Evolutionary conservation across 169 alveolate species (phyloP).

Genomic region (Cryptosporidium viatorum): DNA sequence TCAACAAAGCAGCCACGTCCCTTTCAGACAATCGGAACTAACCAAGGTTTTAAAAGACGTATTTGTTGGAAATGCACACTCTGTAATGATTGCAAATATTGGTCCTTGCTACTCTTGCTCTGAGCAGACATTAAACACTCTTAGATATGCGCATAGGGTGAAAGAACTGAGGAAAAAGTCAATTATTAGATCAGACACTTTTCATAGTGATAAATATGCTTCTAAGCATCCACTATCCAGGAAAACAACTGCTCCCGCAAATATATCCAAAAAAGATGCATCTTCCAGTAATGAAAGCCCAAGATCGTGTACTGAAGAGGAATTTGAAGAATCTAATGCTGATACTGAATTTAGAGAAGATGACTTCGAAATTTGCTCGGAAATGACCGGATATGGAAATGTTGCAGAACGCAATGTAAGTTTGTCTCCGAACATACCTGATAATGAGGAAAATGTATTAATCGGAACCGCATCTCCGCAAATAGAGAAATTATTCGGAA

Average conservation of each 20-base stretch:
- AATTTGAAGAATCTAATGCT: slow-evolving; percentile 43
- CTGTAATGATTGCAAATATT: slow-evolving; percentile 98
- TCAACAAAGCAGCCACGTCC: slow-evolving; percentile 96
- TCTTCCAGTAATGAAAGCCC: slow-evolving; percentile 64
- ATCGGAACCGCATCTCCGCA: slow-evolving; percentile 18
- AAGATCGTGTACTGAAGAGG: slow-evolving; percentile 57
- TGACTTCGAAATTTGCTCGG: slow-evolving; percentile 26
- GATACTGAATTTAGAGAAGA: slow-evolving; percentile 48
- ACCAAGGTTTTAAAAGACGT: slow-evolving; percentile 95
- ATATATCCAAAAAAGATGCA: slow-evolving; percentile 26
- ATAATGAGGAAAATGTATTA: not conserved
- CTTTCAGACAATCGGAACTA: slow-evolving; percentile 97
- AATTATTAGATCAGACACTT: slow-evolving; percentile 67
- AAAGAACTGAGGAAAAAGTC: slow-evolving; percentile 90
- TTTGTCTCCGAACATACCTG: not conserved
- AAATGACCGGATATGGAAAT: not conserved
- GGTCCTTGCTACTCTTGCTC: slow-evolving; percentile 96
- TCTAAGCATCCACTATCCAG: slow-evolving; percentile 10
- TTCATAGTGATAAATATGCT: slow-evolving; percentile 48
- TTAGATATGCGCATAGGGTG: slow-evolving; percentile 97
- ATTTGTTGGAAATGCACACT: slow-evolving; percentile 95
- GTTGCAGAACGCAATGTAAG: not conserved
- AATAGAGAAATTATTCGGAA: slow-evolving; percentile 46
- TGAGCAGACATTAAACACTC: slow-evolving; percentile 98
- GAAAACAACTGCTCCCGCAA: slow-evolving; percentile 56